Percentiles rank a stretch among this genome's conserved stretches.
phyloP scores from a whole-genome alignment of 2,329 filamentous ascomycete genomes.

The Fulvia fulva region DNA sequence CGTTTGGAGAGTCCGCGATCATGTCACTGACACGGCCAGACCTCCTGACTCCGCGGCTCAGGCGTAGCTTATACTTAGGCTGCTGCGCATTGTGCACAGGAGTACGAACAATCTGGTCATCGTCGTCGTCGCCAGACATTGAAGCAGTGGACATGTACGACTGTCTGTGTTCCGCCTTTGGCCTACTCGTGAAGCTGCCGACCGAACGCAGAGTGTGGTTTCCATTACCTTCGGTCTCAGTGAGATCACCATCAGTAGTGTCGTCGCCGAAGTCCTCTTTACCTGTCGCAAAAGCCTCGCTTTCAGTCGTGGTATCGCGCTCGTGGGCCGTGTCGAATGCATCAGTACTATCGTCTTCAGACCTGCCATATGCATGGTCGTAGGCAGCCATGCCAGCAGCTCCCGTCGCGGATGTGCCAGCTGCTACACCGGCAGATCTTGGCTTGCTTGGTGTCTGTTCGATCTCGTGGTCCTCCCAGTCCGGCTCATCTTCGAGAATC shows the following conservation, averaged over 20 bases:
- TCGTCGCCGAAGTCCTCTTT: slow-evolving; percentile 72
- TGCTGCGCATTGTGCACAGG: slow-evolving; percentile 61
- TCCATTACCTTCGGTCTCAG: slow-evolving; percentile 69
- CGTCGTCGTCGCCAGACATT: slow-evolving; percentile 72
- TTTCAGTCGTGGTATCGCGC: slow-evolving; percentile 63
- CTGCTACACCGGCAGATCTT: slow-evolving; percentile 20
- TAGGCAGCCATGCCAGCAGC: slow-evolving; percentile 62
- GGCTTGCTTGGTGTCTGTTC: slow-evolving; percentile 55
- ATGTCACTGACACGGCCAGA: slow-evolving; percentile 50
- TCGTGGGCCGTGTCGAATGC: slow-evolving; percentile 75
- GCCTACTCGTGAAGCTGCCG: slow-evolving; percentile 26
- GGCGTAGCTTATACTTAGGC: slow-evolving; percentile 66
- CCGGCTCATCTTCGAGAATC: slow-evolving; percentile 72
- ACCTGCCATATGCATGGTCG: slow-evolving; percentile 51
- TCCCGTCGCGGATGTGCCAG: slow-evolving; percentile 29
- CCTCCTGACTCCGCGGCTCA: slow-evolving; percentile 54
- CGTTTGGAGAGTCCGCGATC: slow-evolving; percentile 20
- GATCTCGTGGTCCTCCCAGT: slow-evolving; percentile 81
- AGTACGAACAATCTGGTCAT: slow-evolving; percentile 54
- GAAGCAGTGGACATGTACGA: slow-evolving; percentile 87
- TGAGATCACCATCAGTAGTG: slow-evolving; percentile 59
- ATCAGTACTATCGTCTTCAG: slow-evolving; percentile 54
- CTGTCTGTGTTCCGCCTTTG: slow-evolving; percentile 53
- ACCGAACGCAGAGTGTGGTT: slow-evolving; percentile 15
- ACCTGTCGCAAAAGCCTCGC: slow-evolving; percentile 93